A percentile compares a stretch with the other conserved stretches of the same genome.
Evolutionary conservation across 768 basidiomycete species (phyloP).

Genomic region (Boletus insuetus): DNA sequence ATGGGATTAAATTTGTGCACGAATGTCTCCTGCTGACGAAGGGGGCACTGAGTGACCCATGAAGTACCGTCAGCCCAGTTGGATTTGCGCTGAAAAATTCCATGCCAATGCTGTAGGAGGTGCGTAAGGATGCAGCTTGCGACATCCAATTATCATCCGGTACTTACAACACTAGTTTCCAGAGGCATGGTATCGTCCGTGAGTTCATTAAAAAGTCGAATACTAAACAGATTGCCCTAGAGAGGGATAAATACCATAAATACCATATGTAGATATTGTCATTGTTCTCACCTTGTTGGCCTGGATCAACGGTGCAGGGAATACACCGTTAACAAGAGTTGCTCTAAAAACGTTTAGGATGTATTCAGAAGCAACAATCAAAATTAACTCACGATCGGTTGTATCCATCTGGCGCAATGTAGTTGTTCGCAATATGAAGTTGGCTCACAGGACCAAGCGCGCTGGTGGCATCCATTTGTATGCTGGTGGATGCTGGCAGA

Average conservation of each 20-base stretch:
- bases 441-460: background rate
- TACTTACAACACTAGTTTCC: constrained; percentile 37
- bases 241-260: background rate
- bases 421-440: background rate
- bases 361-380: background rate
- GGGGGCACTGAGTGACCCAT: background rate
- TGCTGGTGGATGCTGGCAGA: background rate
- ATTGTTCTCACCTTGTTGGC: constrained; percentile 32
- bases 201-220: background rate
- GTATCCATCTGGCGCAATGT: background rate
- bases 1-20: constrained; percentile 32
- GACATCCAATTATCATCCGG: constrained; percentile 4
- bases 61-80: constrained; percentile 3
- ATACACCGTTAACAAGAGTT: background rate
- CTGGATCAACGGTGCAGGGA: constrained; percentile 44
- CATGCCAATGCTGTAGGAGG: background rate
- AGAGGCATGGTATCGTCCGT: constrained; percentile 46
- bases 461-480: too few species aligned
- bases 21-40: constrained; percentile 31
- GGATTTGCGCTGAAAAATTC: background rate
- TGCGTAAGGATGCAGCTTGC: constrained; percentile 10
- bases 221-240: background rate
- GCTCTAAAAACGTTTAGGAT: background rate
- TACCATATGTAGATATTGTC: background rate
- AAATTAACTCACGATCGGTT: constrained; percentile 1